These are phyloP conservation scores for Saccharata proteae DNA, from an alignment of 2,329 filamentous ascomycete genomes.

Conservation along the genomic window DNA sequence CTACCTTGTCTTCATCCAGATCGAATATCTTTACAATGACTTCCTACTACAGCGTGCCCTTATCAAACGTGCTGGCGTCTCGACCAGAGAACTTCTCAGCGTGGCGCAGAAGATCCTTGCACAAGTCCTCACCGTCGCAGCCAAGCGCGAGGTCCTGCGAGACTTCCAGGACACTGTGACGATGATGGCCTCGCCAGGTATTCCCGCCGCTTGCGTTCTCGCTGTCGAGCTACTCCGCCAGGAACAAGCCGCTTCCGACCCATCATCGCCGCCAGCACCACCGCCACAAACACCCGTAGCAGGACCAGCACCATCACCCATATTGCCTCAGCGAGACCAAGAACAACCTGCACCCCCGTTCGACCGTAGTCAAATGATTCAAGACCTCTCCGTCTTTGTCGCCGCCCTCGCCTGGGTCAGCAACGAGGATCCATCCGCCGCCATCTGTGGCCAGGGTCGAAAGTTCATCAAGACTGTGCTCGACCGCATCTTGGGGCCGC, in stretches of 20 bases:
- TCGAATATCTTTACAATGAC: conserved; percentile 44
- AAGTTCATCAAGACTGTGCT: conserved; percentile 30
- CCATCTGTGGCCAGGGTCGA: conserved; percentile 29
- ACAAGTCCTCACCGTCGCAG: conserved; percentile 24
- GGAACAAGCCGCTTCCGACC: conserved; percentile 17
- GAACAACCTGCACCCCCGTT: too few species aligned
- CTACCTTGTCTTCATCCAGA: conserved; percentile 31
- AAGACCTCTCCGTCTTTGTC: conserved; percentile 34
- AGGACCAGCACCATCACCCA: conserved; percentile 8
- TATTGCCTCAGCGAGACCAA: conserved; percentile 15
- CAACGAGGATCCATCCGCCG: conserved; percentile 27
- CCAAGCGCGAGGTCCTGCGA: conserved; percentile 26
- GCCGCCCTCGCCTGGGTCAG: conserved; percentile 27
- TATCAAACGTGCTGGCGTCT: conserved; percentile 28
- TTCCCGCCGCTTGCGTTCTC: conserved; percentile 30
- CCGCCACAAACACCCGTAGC: too few species aligned
- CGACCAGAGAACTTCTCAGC: conserved; percentile 23
- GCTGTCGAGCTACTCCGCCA: conserved; percentile 33
- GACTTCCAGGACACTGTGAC: conserved; percentile 33
- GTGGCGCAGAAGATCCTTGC: conserved; percentile 26
- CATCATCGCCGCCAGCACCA: not conserved
- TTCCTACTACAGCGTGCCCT: conserved; percentile 48
- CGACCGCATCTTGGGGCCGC: conserved; percentile 28
- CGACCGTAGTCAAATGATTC: conserved; percentile 32
- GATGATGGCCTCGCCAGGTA: conserved; percentile 24